Evolutionary conservation across 441 rosid genomes (phyloP).

Genomic region (Rhodomyrtus psidioides): DNA sequence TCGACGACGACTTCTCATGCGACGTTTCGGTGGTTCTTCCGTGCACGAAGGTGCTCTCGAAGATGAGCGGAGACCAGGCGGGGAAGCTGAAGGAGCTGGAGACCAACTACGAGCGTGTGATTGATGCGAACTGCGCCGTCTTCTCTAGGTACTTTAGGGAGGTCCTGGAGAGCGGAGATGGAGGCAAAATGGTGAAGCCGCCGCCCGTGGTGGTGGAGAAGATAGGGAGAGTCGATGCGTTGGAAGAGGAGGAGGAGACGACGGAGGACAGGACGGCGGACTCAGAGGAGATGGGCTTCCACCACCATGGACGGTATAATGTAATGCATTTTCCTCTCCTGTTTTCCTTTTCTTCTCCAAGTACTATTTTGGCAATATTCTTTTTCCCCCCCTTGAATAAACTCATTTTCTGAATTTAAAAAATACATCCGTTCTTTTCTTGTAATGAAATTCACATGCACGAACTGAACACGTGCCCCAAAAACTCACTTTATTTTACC

Average conservation of each 20-base stretch:
- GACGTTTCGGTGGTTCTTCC: slow-evolving; percentile 32
- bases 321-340: slow-evolving; percentile 26
- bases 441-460: too few species aligned
- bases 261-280: slow-evolving; percentile 10
- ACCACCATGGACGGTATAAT: slow-evolving; percentile 49
- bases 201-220: slow-evolving; percentile 23
- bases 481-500: too few species aligned
- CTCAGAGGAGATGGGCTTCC: slow-evolving; percentile 13
- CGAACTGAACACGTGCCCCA: too few species aligned
- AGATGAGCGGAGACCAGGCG: slow-evolving; percentile 47
- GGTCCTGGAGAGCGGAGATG: slow-evolving; percentile 19
- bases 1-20: slow-evolving; percentile 10
- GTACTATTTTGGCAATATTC: not conserved
- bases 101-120: slow-evolving; percentile 32
- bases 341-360: not conserved
- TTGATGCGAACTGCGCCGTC: slow-evolving; percentile 52
- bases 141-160: slow-evolving; percentile 34
- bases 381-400: too few species aligned
- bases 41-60: slow-evolving; percentile 32
- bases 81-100: slow-evolving; percentile 43
- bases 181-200: slow-evolving; percentile 5
- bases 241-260: not conserved
- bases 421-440: too few species aligned
- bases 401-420: too few species aligned
- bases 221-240: slow-evolving; percentile 2